Evolutionary conservation across 192 early-diverging fungal species (phyloP).

Genomic region (Powellomyces hirtus): DNA sequence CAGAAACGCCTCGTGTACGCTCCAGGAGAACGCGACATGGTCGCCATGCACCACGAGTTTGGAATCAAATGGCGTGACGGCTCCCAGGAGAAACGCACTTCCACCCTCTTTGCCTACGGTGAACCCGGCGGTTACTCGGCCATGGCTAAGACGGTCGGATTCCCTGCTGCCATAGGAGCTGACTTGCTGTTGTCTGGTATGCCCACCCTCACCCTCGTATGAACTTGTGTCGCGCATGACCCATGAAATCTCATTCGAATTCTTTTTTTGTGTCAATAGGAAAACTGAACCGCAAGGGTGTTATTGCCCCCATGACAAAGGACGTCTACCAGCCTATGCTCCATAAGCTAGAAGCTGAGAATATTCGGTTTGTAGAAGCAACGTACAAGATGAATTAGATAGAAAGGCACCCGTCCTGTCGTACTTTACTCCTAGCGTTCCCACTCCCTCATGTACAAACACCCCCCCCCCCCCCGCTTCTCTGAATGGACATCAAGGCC

Average conservation of each 20-base stretch:
- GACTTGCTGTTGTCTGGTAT: conserved; percentile 89
- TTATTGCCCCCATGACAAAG: conserved; percentile 86
- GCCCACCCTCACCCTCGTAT: background rate
- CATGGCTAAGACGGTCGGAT: conserved; percentile 97
- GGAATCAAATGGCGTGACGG: conserved; percentile 71
- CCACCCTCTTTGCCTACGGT: conserved; percentile 91
- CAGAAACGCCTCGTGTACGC: conserved; percentile 74
- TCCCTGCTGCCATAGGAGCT: conserved; percentile 93
- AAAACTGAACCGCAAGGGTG: conserved; percentile 62
- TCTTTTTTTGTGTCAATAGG: background rate
- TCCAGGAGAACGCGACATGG: conserved; percentile 85
- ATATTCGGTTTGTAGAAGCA: conserved; percentile 78
- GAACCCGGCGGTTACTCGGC: conserved; percentile 83
- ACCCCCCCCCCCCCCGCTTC: too few relatives aligned
- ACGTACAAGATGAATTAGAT: conserved; percentile 2
- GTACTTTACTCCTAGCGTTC: too few relatives aligned
- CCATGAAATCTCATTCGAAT: background rate
- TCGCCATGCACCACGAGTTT: conserved; percentile 94
- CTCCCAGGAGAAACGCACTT: conserved; percentile 62
- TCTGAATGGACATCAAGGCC: too few relatives aligned
- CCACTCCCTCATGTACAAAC: too few relatives aligned
- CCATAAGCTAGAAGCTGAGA: conserved; percentile 82
- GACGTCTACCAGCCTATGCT: conserved; percentile 92
- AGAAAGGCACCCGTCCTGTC: too few relatives aligned
- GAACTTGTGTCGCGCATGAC: background rate